phyloP scores from a whole-genome alignment of 495 filamentous ascomycete species.

The Penicillium arizonense region DNA sequence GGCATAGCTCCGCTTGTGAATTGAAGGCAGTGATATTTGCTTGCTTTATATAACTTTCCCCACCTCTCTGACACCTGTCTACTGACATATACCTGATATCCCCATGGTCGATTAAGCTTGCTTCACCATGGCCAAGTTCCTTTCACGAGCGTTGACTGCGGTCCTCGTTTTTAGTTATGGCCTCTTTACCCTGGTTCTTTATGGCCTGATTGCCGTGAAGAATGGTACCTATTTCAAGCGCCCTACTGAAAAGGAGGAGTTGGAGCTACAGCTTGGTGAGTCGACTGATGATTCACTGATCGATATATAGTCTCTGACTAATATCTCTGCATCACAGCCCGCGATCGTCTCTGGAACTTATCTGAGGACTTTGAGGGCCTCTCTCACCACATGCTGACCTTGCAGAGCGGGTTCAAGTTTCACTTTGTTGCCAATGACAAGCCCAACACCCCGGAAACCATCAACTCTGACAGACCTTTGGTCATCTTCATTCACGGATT shows the following conservation, averaged over 20 bases:
- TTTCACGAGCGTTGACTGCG: constrained; percentile 15
- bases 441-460: constrained; percentile 13
- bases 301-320: neutral
- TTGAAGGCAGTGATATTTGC: too few species aligned
- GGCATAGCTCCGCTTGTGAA: too few species aligned
- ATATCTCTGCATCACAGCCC: constrained; percentile 24
- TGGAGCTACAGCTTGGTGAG: constrained; percentile 42
- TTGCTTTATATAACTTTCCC: neutral
- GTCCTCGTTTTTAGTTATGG: constrained; percentile 32
- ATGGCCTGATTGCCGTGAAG: constrained; percentile 19
- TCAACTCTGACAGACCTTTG: constrained; percentile 36
- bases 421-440: constrained; percentile 50
- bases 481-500: constrained; percentile 60
- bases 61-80: neutral
- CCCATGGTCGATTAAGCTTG: neutral
- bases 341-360: constrained; percentile 47
- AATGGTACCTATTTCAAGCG: constrained; percentile 34
- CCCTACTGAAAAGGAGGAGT: constrained; percentile 32
- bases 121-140: constrained; percentile 23
- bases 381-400: constrained; percentile 45
- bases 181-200: constrained; percentile 31
- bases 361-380: constrained; percentile 37
- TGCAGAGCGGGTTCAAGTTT: constrained; percentile 48
- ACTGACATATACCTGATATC: neutral
- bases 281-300: neutral